Evolutionary conservation across 2,329 filamentous ascomycete genomes (phyloP).

Genomic region (Diaporthe eres): DNA sequence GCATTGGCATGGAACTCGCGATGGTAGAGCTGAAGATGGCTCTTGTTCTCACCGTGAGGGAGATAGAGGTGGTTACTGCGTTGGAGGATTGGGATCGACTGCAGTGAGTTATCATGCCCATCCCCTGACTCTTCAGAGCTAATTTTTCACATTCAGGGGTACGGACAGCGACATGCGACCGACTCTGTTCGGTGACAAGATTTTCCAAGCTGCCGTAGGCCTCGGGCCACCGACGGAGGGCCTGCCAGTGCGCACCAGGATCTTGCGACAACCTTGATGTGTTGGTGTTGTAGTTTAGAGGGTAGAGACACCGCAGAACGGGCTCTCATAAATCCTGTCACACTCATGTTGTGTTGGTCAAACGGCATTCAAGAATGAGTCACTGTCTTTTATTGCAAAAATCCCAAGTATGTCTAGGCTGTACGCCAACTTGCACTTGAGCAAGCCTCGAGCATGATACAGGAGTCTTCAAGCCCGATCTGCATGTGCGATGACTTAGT

Average conservation of each 20-base stretch:
- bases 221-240: conserved; percentile 27
- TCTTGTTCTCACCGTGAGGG: conserved; percentile 36
- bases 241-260: conserved; percentile 22
- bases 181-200: conserved; percentile 24
- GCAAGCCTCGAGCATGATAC: background rate
- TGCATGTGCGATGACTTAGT: too few relatives aligned
- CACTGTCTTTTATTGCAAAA: background rate
- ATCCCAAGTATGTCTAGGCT: background rate
- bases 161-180: conserved; percentile 6
- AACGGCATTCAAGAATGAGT: background rate
- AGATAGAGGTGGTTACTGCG: conserved; percentile 33
- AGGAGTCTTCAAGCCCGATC: background rate
- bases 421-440: background rate
- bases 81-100: conserved; percentile 32
- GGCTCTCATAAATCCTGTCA: too few relatives aligned
- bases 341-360: background rate
- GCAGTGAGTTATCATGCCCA: background rate
- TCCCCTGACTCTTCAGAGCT: background rate
- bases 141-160: background rate
- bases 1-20: conserved; percentile 54
- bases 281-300: background rate
- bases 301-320: background rate
- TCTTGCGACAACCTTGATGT: background rate
- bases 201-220: conserved; percentile 27
- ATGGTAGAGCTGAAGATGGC: conserved; percentile 52